A percentile compares a stretch with the other conserved stretches of the same genome.
These are phyloP conservation scores for Tricholoma matsutake DNA, from an alignment of 768 basidiomycete genomes.

Conservation along the genomic window DNA sequence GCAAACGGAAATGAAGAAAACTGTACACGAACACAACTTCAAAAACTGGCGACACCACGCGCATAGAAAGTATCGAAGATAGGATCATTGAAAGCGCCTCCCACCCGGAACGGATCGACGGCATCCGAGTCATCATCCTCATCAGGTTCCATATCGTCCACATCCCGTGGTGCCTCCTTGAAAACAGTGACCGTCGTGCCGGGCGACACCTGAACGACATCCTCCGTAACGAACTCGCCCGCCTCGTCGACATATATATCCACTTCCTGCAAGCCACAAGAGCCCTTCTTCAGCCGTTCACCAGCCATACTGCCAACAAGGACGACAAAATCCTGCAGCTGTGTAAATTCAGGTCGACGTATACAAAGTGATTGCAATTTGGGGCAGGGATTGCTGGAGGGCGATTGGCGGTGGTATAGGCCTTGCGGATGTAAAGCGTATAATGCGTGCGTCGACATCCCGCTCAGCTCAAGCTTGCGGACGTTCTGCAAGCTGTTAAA, in stretches of 20 bases:
- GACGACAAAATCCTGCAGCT: conserved; percentile 23
- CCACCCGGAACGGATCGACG: conserved; percentile 19
- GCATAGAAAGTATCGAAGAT: conserved; percentile 26
- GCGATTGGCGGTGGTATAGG: conserved; percentile 1
- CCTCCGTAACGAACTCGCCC: conserved; percentile 5
- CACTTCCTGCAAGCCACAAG: conserved; percentile 22
- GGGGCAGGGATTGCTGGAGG: conserved; percentile 29
- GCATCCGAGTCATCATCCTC: conserved; percentile 3
- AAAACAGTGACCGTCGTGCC: conserved; percentile 22
- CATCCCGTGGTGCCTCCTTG: conserved; percentile 17
- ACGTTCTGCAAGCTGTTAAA: conserved; percentile 29
- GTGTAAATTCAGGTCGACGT: conserved; percentile 22
- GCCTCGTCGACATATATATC: conserved; percentile 31
- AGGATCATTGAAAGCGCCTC: conserved; percentile 29
- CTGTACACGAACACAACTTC: too few species aligned
- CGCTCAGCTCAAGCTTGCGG: conserved; percentile 31
- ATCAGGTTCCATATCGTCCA: conserved; percentile 19
- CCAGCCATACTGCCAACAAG: conserved; percentile 23
- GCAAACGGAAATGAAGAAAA: too few species aligned
- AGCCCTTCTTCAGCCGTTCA: conserved; percentile 23
- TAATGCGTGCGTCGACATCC: conserved; percentile 32
- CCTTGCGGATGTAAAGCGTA: conserved; percentile 27
- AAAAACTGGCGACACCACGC: not conserved
- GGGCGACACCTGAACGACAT: conserved; percentile 9
- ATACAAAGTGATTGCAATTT: conserved; percentile 29